These are phyloP conservation scores for Sporothrix brasiliensis DNA, from an alignment of 2,329 filamentous ascomycete species.

Conservation along the genomic window DNA sequence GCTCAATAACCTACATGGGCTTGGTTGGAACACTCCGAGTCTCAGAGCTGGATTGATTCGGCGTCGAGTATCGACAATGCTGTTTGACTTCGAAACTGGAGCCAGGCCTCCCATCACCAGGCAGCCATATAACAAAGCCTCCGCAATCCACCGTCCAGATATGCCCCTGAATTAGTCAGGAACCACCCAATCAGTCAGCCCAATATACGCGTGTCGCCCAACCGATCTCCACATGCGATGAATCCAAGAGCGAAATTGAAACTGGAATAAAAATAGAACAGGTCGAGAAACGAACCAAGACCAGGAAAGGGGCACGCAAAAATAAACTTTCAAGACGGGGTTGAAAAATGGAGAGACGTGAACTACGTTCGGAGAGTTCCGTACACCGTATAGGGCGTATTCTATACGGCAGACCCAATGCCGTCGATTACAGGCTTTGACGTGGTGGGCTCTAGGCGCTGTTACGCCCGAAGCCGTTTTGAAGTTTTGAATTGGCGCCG, in stretches of 20 bases:
- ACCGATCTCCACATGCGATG: not conserved
- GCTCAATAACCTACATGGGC: no score
- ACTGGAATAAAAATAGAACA: not conserved
- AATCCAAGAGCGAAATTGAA: slow-evolving; percentile 11
- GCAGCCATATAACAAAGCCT: no score
- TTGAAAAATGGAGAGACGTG: not conserved
- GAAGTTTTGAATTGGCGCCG: not conserved
- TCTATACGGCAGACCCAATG: not conserved
- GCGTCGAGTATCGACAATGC: no score
- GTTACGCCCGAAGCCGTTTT: not conserved
- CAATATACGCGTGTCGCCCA: slow-evolving; percentile 6
- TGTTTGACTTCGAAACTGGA: no score
- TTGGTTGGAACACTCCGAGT: no score
- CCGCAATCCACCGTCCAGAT: not conserved
- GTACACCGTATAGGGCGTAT: not conserved
- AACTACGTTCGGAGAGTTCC: not conserved
- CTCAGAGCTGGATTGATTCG: no score
- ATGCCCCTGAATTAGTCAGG: slow-evolving; percentile 1
- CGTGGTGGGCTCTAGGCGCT: not conserved
- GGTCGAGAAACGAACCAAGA: not conserved
- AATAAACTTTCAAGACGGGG: not conserved
- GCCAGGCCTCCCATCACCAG: no score
- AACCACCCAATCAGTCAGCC: not conserved
- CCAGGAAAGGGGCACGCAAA: not conserved
- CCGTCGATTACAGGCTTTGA: no score